phyloP scores from a whole-genome alignment of 176 grass and related monocot genomes.

The bread wheat (Triticum aestivum) region IWGSC_CS_RefSeq_v2.1 NC_057794.1:51341277-51341776 shows the following conservation, averaged over 20 bases:
- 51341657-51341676: neutral
- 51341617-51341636: neutral
- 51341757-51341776: no score
- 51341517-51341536: neutral
- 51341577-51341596: no score
- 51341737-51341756: neutral
- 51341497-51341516: neutral
- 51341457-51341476: neutral
- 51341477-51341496: neutral
- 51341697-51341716: no score
- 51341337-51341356: no score
- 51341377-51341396: no score
- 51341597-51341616: neutral
- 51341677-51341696: neutral
- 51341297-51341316: no score
- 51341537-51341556: no score
- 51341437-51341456: neutral
- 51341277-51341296: no score
- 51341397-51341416: neutral
- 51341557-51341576: no score
- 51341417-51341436: slow-evolving; percentile 4
- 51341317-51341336: no score
- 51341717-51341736: neutral
- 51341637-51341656: neutral
- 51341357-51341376: neutral